Percentiles rank a stretch among this genome's conserved stretches.
Evolutionary conservation across 2,329 filamentous ascomycete genomes (phyloP).

Genomic region (Ophiostoma himal-ulmi): DNA sequence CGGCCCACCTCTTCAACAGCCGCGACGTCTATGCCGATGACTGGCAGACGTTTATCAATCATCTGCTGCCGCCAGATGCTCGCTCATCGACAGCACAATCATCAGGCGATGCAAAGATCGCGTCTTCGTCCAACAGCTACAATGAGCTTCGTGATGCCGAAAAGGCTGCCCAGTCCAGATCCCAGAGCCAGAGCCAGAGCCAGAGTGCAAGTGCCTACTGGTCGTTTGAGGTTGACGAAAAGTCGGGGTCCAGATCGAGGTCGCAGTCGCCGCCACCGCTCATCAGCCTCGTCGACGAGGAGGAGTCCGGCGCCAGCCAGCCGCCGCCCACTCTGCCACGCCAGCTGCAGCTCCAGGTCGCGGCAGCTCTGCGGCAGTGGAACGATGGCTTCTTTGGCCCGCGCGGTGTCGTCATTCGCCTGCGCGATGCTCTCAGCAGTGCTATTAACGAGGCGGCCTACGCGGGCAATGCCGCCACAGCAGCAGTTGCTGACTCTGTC

Average conservation of each 20-base stretch:
- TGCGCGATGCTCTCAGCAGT: conserved; percentile 29
- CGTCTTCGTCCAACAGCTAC: neutral
- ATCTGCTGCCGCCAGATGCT: conserved; percentile 43
- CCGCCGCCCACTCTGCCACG: conserved; percentile 30
- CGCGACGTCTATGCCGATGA: conserved; percentile 48
- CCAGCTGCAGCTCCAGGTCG: conserved; percentile 28
- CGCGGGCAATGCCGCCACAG: neutral
- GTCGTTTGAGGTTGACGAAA: conserved; percentile 32
- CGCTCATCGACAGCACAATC: neutral
- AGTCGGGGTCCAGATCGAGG: conserved; percentile 23
- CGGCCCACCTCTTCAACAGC: conserved; percentile 32
- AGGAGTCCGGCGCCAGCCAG: conserved; percentile 13
- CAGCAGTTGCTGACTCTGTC: neutral
- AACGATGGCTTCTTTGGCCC: conserved; percentile 52
- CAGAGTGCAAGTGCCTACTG: neutral
- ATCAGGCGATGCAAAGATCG: neutral
- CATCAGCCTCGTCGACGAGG: conserved; percentile 16
- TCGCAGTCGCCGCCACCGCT: conserved; percentile 6
- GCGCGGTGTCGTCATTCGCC: conserved; percentile 41
- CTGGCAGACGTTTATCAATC: conserved; percentile 56
- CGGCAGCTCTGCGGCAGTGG: conserved; percentile 47
- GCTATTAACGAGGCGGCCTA: neutral
- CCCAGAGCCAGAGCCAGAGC: conserved; percentile 31
- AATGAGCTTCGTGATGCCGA: neutral
- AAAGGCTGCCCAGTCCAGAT: conserved; percentile 47